Conservation (phyloP, 345 rosid species). For the Gossypium rotundifolium region DNA sequence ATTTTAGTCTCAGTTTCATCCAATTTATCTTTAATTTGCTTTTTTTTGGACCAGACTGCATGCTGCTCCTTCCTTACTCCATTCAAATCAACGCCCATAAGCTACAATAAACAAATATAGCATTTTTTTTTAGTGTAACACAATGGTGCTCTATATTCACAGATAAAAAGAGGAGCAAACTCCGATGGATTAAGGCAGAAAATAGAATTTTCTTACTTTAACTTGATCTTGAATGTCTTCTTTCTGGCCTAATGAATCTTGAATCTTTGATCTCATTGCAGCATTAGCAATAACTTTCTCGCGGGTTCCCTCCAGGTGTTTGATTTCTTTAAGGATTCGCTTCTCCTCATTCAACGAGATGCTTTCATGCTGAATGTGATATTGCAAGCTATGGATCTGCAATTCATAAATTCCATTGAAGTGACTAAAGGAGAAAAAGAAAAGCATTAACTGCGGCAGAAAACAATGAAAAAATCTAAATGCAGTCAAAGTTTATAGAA, state of each 20-base stretch:
- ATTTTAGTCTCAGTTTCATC: constrained; percentile 55
- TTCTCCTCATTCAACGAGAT: constrained; percentile 86
- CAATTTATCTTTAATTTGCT: constrained; percentile 45
- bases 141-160: background rate
- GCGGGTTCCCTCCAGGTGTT: constrained; percentile 88
- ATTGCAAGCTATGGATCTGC: constrained; percentile 77
- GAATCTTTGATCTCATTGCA: constrained; percentile 72
- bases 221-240: constrained; percentile 72
- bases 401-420: constrained; percentile 21
- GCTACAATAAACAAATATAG: constrained; percentile 35
- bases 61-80: constrained; percentile 88
- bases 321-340: constrained; percentile 80
- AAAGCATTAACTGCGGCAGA: constrained; percentile 10
- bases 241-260: constrained; percentile 84
- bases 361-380: constrained; percentile 90
- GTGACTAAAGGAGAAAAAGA: constrained; percentile 6
- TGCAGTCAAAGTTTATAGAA: constrained; percentile 11
- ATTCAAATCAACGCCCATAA: constrained; percentile 79
- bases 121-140: background rate
- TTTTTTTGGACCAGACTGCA: constrained; percentile 53
- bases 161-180: background rate
- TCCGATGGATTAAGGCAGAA: background rate
- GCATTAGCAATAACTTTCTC: constrained; percentile 84
- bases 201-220: constrained; percentile 50
- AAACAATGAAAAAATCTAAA: constrained; percentile 1